A percentile compares a stretch with the other conserved stretches of the same genome.
Conservation (phyloP, 2,329 filamentous ascomycete genomes). For the Aspergillus ruber region DNA sequence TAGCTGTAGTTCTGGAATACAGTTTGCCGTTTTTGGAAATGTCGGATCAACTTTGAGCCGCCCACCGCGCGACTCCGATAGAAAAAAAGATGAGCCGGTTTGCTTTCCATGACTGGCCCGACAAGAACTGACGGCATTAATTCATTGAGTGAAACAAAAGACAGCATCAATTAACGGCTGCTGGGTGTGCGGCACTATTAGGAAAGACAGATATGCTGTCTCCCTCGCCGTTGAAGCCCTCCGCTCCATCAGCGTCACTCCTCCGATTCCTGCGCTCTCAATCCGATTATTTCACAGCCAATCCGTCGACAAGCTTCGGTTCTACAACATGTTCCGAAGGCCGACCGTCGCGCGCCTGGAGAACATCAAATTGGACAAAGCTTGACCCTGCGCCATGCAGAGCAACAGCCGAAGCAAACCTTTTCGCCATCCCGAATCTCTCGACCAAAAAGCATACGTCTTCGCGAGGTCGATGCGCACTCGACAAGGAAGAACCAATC, state of each 20-base stretch:
- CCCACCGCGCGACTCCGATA: not conserved
- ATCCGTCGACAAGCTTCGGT: slow-evolving; percentile 21
- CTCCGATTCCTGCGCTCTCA: slow-evolving; percentile 69
- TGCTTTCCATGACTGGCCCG: too few relatives aligned
- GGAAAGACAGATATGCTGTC: slow-evolving; percentile 32
- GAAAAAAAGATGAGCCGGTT: not conserved
- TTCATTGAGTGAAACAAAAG: slow-evolving; percentile 10
- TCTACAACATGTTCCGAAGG: slow-evolving; percentile 8
- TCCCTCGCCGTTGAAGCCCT: slow-evolving; percentile 26
- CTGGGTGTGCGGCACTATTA: slow-evolving; percentile 3
- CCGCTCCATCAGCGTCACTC: slow-evolving; percentile 50
- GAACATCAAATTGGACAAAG: slow-evolving; percentile 17
- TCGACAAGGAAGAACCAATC: slow-evolving; percentile 1
- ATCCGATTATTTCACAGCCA: slow-evolving; percentile 53
- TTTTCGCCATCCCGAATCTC: slow-evolving; percentile 18
- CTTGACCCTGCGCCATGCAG: slow-evolving; percentile 13
- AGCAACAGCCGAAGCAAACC: slow-evolving; percentile 23
- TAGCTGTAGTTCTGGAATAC: too few relatives aligned
- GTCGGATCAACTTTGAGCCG: slow-evolving; percentile 34
- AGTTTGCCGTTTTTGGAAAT: not conserved
- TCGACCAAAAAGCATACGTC: slow-evolving; percentile 5
- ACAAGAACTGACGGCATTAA: not conserved
- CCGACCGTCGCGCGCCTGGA: slow-evolving; percentile 10
- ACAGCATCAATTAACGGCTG: not conserved
- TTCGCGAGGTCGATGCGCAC: slow-evolving; percentile 9